Evolutionary conservation across 208 protist genomes (phyloP).

Genomic region (Phytomonas francai): DNA sequence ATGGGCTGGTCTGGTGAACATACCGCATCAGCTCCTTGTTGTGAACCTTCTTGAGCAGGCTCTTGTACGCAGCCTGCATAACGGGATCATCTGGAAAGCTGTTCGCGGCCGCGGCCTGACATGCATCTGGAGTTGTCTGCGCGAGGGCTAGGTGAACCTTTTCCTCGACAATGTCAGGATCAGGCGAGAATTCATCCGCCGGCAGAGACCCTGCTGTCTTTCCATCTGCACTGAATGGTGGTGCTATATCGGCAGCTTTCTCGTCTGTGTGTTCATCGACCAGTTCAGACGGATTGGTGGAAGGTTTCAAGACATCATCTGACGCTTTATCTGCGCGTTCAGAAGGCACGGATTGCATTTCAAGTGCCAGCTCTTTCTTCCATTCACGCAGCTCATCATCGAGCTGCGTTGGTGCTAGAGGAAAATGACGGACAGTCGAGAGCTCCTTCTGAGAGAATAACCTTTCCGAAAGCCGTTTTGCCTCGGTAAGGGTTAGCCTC

Average conservation of each 20-base stretch:
- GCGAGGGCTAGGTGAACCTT: background rate
- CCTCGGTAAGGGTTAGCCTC: slow-evolving; percentile 73
- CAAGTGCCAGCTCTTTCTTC: slow-evolving; percentile 31
- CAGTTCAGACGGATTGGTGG: too few relatives aligned
- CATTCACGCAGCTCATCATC: slow-evolving; percentile 54
- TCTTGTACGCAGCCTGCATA: slow-evolving; percentile 34
- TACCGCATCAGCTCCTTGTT: slow-evolving; percentile 59
- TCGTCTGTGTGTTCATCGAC: too few relatives aligned
- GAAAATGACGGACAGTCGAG: slow-evolving; percentile 50
- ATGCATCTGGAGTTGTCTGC: background rate
- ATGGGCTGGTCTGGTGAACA: slow-evolving; percentile 74
- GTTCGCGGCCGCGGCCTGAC: slow-evolving; percentile 6
- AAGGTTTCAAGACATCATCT: too few relatives aligned
- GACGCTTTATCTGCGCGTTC: too few relatives aligned
- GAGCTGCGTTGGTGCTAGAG: slow-evolving; percentile 55
- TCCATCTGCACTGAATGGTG: background rate
- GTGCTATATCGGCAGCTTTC: background rate
- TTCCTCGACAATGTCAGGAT: background rate
- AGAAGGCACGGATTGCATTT: slow-evolving; percentile 2
- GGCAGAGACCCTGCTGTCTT: background rate
- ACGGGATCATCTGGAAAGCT: slow-evolving; percentile 19
- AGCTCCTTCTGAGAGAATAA: slow-evolving; percentile 74
- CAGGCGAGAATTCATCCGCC: background rate
- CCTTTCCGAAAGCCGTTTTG: slow-evolving; percentile 59
- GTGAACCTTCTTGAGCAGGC: slow-evolving; percentile 37